Conservation (phyloP, 805 yeast genomes). For the Grigorovia transvaalensis region DNA sequence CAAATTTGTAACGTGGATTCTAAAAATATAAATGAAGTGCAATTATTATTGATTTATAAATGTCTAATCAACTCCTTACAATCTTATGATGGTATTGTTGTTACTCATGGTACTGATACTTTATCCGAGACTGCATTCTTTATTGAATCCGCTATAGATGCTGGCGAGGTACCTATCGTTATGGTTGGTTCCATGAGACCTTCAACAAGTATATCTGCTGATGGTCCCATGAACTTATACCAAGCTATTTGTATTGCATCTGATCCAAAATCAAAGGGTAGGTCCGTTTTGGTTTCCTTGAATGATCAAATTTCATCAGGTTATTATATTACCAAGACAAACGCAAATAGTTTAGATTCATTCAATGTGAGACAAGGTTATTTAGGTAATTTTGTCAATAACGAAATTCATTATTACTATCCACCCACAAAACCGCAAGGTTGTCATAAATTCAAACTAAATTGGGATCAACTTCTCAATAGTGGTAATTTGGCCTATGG, state of each 20-base stretch:
- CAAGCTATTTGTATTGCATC: conserved; percentile 61
- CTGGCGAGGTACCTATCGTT: conserved; percentile 47
- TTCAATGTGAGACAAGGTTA: conserved; percentile 65
- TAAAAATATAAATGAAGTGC: conserved; percentile 40
- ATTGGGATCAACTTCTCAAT: conserved; percentile 7
- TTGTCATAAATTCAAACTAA: conserved; percentile 33
- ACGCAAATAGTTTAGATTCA: conserved; percentile 61
- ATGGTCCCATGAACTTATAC: conserved; percentile 63
- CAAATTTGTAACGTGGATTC: conserved; percentile 56
- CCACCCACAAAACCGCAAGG: conserved; percentile 54
- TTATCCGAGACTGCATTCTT: conserved; percentile 60
- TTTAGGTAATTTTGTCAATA: conserved; percentile 58
- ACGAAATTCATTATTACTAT: conserved; percentile 52
- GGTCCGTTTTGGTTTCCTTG: conserved; percentile 55
- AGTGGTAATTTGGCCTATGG: no score
- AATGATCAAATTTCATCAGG: conserved; percentile 65
- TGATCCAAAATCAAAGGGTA: conserved; percentile 36
- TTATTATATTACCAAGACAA: conserved; percentile 57
- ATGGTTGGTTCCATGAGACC: conserved; percentile 72
- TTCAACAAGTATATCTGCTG: conserved; percentile 57
- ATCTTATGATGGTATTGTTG: conserved; percentile 47
- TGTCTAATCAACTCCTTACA: conserved; percentile 37
- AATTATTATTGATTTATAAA: conserved; percentile 36
- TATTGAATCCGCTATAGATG: conserved; percentile 38
- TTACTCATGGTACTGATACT: conserved; percentile 66